Evolutionary conservation across 352 stramenopile species (phyloP).

Genomic region (Elongisporangium undulatum): DNA sequence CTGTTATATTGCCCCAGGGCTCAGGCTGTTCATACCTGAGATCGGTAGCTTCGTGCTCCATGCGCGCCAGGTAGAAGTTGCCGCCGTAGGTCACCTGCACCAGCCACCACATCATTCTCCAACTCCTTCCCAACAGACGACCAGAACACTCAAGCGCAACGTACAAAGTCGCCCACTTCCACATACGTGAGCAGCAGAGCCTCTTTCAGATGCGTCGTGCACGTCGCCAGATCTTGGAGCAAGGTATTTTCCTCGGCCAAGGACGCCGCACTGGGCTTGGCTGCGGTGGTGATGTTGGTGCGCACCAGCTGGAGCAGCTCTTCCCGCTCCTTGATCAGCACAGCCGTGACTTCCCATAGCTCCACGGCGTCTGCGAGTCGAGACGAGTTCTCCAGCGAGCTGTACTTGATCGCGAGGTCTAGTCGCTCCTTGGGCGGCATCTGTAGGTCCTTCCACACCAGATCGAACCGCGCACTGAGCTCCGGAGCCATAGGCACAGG

Average conservation of each 20-base stretch:
- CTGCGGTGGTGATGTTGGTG: constrained; percentile 5
- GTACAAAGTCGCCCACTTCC: constrained; percentile 75
- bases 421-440: constrained; percentile 56
- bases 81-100: constrained; percentile 30
- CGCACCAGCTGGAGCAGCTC: constrained; percentile 40
- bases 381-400: constrained; percentile 43
- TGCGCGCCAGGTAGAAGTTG: constrained; percentile 65
- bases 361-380: constrained; percentile 51
- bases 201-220: constrained; percentile 36
- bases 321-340: constrained; percentile 56
- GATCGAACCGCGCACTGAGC: constrained; percentile 60
- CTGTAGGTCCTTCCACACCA: constrained; percentile 60
- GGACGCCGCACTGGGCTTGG: constrained; percentile 3
- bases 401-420: constrained; percentile 78
- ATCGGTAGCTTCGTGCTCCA: constrained; percentile 57
- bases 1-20: too few species aligned
- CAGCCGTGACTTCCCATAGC: constrained; percentile 51
- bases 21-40: constrained; percentile 13
- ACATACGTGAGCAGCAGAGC: constrained; percentile 55
- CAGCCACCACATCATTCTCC: neutral
- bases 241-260: constrained; percentile 32
- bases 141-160: neutral
- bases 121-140: neutral
- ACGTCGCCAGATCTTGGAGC: constrained; percentile 38
- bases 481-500: constrained; percentile 57